Evolutionary conservation across 2,329 filamentous ascomycete species (phyloP).

Genomic region (Ampelomyces quisqualis): DNA sequence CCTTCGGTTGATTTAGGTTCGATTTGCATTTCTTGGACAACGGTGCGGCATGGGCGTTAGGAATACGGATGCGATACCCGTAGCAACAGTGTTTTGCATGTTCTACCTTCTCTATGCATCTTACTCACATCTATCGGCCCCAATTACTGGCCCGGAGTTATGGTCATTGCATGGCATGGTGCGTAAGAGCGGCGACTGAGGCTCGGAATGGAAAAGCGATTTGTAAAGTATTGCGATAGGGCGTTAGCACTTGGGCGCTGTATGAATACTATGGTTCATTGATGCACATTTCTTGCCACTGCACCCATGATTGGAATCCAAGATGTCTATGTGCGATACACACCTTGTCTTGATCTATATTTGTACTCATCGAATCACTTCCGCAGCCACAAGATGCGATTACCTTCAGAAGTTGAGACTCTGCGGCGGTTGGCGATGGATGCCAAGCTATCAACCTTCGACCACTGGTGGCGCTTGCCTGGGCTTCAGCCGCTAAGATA

Average conservation of each 20-base stretch:
- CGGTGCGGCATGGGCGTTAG: slow-evolving; percentile 28
- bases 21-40: slow-evolving; percentile 21
- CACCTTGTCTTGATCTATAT: no score
- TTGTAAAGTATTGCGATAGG: slow-evolving; percentile 28
- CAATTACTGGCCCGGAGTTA: slow-evolving; percentile 31
- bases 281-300: no score
- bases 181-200: slow-evolving; percentile 15
- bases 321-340: neutral
- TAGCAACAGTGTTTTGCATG: slow-evolving; percentile 22
- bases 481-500: slow-evolving; percentile 14
- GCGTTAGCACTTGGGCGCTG: slow-evolving; percentile 8
- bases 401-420: neutral
- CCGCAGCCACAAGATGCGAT: neutral
- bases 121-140: slow-evolving; percentile 23
- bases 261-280: slow-evolving; percentile 10
- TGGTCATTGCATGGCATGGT: slow-evolving; percentile 32
- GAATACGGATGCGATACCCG: slow-evolving; percentile 32
- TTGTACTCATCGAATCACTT: no score
- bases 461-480: no score
- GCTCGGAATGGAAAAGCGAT: slow-evolving; percentile 20
- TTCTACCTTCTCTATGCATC: slow-evolving; percentile 25
- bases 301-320: no score
- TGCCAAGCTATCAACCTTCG: neutral
- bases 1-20: slow-evolving; percentile 12
- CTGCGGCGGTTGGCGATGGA: no score